phyloP scores from a whole-genome alignment of 306 rosid species.

The Pueraria montana region DNA sequence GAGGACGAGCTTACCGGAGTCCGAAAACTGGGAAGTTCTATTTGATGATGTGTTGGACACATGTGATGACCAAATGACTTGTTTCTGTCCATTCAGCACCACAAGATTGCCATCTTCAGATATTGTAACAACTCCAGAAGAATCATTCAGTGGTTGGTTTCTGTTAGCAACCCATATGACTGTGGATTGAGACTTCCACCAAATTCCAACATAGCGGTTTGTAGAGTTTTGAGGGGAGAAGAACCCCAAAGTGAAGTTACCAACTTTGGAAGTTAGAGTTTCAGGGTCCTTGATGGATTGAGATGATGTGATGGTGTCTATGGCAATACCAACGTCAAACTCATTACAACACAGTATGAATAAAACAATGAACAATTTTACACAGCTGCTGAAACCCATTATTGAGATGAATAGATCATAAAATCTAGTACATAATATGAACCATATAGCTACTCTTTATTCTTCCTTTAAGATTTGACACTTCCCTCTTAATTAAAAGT shows the following conservation, averaged over 20 bases:
- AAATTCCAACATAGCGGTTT: conserved; percentile 14
- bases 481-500: not conserved
- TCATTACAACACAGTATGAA: not conserved
- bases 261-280: conserved; percentile 14
- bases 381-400: conserved; percentile 20
- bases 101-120: not conserved
- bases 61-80: conserved; percentile 48
- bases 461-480: not conserved
- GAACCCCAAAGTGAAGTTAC: conserved; percentile 10
- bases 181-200: not conserved
- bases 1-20: conserved; percentile 52
- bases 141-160: not conserved
- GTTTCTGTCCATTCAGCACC: conserved; percentile 45
- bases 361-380: not conserved
- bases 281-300: conserved; percentile 38
- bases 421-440: too few relatives aligned
- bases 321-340: not conserved
- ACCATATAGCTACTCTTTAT: not conserved
- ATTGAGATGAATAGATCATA: not conserved
- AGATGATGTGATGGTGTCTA: conserved; percentile 23
- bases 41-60: conserved; percentile 6
- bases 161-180: conserved; percentile 28
- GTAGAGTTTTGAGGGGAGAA: conserved; percentile 24
- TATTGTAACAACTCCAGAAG: not conserved
- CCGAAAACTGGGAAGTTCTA: conserved; percentile 21